Evolutionary conservation across 495 filamentous ascomycete species (phyloP), one percentile per base, ranked within the genome.

Genomic region (Bacidia gigantensis): DNA sequence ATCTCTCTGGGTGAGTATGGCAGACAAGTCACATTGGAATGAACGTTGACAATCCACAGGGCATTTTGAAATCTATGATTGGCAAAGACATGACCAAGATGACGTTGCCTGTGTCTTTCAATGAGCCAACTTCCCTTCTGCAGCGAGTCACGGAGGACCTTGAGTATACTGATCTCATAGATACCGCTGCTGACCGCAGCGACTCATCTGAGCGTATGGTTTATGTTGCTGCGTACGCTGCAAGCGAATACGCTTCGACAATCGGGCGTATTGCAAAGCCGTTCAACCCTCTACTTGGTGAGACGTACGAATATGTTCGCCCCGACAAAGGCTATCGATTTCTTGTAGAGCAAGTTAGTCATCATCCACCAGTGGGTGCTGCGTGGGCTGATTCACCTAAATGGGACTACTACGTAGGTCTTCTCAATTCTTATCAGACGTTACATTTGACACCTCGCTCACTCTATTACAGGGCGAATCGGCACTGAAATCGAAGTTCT

Each of bases 41-140:
- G 49, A 22, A 44, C 5, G 17, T 22, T 44, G 20, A 44, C 41
- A 5, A 9, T 5, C 5, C 12, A 44, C 55, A 97, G 90, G 82
- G 84, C 52, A 95, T 98, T 56, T 68, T 98, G 46, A 97, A 97
- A 72, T 98, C 92, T 39, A 98, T 98, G 92, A 95, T 98, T 60
- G 92, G 92, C 51, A 98, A 97, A 65, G 92, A 98, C 64, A 97
- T 98, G 92, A 98, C 92, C 18, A 96, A 89, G 70, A 97, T 98
- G 92, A 98, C 92, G 2, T 74, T 98, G 3, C 92, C 92, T 0
- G 92, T 98, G 3, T 95, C 92, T 11, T 98, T 98, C 72, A 98
- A 98, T 65, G 92, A 98, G 67, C 93, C 93, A 11, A 98, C 92
- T 11, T 97, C 92, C 17, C 70, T 98, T n/a, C 77, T 98, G 20